Evolutionary conservation across 2,329 filamentous ascomycete species (phyloP), one percentile per base, ranked within the genome.

Genomic region (Cephalotrichum gorgonifer): DNA sequence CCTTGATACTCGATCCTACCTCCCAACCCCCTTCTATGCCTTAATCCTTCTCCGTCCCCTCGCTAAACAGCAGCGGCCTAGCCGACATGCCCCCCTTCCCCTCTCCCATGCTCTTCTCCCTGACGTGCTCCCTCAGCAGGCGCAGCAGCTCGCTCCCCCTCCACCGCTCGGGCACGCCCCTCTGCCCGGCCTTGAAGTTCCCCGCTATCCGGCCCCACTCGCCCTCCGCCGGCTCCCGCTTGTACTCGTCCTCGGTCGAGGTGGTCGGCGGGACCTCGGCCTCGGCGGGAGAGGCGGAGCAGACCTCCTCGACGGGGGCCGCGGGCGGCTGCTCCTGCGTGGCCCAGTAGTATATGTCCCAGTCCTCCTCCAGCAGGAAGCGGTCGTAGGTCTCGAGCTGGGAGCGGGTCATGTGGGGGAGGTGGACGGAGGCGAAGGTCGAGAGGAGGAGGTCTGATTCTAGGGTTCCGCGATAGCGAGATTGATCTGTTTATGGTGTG

Each of bases 261-360:
- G 52, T 50, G 15, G 43, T 54, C 55, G 45, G 57, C 52, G 57
- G 54, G 47, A 56, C 57, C n/a, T n/a, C n/a, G 51, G 62, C 54
- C 49, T 60, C 54, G 14, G 57, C 52, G 46, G 52, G 54, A 53
- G 56, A 35, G 31, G 46, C 17, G 51, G 49, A 41, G 47, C 27
- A 47, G 50, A 22, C 43, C 53, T 50, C 49, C 50, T 41, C 52
- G 55, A 25, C 55, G 54, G 69, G 64, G 48, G 63, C 55, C 48
- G 72, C 65, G 30, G 79, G 57, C 54, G 66, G 64, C 35, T 50
- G 69, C 57, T 88, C 82, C 67, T 98, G 93, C 15, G 93, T 98
- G 3, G 87, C 88, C 93, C 93, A 98, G 76, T 98, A 98, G 75
- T 98, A 98, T 53, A 98, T 96, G 65, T 98, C 93, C 93, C 93